phyloP scores from a whole-genome alignment of 495 filamentous ascomycete genomes.

The Lasiosphaeria ovina region DNA sequence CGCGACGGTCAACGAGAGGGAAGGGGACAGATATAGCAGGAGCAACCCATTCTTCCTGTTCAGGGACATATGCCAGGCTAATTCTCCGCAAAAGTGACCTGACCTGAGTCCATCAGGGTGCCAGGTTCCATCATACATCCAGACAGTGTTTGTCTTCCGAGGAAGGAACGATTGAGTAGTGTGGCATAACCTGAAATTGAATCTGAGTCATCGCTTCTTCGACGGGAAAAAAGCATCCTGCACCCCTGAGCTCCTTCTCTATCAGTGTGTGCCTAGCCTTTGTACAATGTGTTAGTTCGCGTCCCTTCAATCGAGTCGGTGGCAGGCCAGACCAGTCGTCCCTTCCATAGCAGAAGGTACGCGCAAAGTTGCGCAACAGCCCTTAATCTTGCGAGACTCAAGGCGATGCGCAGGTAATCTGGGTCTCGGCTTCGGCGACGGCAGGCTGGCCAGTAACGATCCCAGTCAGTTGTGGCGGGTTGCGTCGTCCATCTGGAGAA shows the following conservation, averaged over 20 bases:
- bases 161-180: not conserved
- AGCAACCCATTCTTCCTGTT: constrained; percentile 7
- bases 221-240: constrained; percentile 11
- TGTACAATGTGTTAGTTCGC: too few species aligned
- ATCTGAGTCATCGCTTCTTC: constrained; percentile 6
- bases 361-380: not conserved
- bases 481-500: constrained; percentile 8
- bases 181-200: constrained; percentile 11
- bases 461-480: constrained; percentile 1
- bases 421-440: constrained; percentile 13
- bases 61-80: not conserved
- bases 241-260: not conserved
- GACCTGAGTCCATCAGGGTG: constrained; percentile 10
- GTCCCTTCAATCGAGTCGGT: too few species aligned
- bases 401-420: not conserved
- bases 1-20: constrained; percentile 12
- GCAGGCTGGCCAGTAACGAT: not conserved
- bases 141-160: not conserved
- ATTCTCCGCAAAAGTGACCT: constrained; percentile 14
- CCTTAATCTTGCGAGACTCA: constrained; percentile 12
- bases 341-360: not conserved
- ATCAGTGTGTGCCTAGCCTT: too few species aligned
- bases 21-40: constrained; percentile 30
- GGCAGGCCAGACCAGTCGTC: not conserved
- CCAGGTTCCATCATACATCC: constrained; percentile 5